Conservation (phyloP, 306 rosid genomes). For the Cyamopsis tetragonoloba region DNA sequence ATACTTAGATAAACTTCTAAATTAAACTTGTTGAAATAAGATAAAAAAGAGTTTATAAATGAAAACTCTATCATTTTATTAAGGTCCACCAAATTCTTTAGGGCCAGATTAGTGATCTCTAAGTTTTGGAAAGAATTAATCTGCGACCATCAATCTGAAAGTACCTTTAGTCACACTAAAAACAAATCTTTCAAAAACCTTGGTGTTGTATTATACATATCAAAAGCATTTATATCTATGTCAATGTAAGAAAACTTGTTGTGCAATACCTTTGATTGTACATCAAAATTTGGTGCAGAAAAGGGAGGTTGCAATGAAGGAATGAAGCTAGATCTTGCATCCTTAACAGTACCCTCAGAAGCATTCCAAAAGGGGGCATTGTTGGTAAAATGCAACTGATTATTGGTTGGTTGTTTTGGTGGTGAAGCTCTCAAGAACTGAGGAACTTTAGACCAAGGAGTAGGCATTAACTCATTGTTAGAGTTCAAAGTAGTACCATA, state of each 20-base stretch:
- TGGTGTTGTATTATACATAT: not conserved
- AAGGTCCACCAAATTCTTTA: too few species aligned
- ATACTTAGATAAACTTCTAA: too few species aligned
- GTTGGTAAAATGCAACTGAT: conserved; percentile 69
- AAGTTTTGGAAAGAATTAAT: too few species aligned
- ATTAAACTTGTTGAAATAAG: too few species aligned
- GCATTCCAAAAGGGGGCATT: conserved; percentile 82
- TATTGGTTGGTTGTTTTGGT: conserved; percentile 51
- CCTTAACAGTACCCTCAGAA: conserved; percentile 57
- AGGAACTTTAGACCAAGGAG: conserved; percentile 56
- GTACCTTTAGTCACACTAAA: too few species aligned
- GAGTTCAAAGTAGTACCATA: conserved; percentile 50
- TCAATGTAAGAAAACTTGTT: not conserved
- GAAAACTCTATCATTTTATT: too few species aligned
- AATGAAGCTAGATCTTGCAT: conserved; percentile 47
- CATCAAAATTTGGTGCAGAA: conserved; percentile 41
- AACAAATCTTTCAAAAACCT: too few species aligned
- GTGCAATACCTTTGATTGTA: conserved; percentile 59
- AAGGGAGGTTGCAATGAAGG: conserved; percentile 60
- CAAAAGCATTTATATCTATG: not conserved
- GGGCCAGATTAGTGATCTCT: too few species aligned
- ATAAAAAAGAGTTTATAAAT: too few species aligned
- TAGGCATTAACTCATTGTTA: conserved; percentile 37
- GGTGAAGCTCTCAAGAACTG: conserved; percentile 64
- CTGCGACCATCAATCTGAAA: too few species aligned